A percentile compares a stretch with the other conserved stretches of the same genome.
Evolutionary conservation across 352 stramenopile genomes (phyloP).

Genomic region (Phytophthora idaei): DNA sequence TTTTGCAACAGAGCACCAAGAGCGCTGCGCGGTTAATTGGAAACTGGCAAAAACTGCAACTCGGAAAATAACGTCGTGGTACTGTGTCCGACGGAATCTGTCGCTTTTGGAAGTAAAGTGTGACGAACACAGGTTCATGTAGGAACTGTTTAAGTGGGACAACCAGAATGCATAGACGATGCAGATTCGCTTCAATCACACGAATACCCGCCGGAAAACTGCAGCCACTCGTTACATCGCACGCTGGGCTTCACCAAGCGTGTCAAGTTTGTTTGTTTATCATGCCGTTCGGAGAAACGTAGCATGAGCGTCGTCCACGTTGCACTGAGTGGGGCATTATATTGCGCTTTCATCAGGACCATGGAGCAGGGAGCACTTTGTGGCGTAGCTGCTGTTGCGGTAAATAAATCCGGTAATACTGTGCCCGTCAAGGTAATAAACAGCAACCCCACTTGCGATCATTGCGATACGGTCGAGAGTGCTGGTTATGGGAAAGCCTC

Average conservation of each 20-base stretch:
- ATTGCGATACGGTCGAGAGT: no score
- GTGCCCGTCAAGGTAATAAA: no score
- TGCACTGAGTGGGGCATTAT: background rate
- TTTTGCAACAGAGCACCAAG: background rate
- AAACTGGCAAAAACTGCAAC: constrained; percentile 6
- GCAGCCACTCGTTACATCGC: constrained; percentile 19
- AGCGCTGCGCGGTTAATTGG: constrained; percentile 7
- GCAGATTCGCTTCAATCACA: constrained; percentile 18
- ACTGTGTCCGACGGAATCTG: constrained; percentile 8
- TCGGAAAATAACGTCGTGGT: constrained; percentile 12
- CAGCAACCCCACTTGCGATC: no score
- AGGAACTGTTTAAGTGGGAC: background rate
- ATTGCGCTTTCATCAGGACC: background rate
- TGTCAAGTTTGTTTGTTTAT: background rate
- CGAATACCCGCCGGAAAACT: constrained; percentile 22
- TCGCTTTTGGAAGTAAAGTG: background rate
- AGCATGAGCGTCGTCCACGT: background rate
- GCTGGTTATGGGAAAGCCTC: no score
- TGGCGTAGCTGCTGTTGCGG: background rate
- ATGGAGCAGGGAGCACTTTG: background rate
- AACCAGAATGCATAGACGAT: background rate
- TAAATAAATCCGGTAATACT: background rate
- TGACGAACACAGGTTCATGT: background rate
- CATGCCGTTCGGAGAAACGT: background rate
- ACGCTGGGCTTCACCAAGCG: constrained; percentile 11